These are phyloP conservation scores for Aureobasidium pullulans DNA, from an alignment of 2,329 filamentous ascomycete genomes.

Conservation along the genomic window DNA sequence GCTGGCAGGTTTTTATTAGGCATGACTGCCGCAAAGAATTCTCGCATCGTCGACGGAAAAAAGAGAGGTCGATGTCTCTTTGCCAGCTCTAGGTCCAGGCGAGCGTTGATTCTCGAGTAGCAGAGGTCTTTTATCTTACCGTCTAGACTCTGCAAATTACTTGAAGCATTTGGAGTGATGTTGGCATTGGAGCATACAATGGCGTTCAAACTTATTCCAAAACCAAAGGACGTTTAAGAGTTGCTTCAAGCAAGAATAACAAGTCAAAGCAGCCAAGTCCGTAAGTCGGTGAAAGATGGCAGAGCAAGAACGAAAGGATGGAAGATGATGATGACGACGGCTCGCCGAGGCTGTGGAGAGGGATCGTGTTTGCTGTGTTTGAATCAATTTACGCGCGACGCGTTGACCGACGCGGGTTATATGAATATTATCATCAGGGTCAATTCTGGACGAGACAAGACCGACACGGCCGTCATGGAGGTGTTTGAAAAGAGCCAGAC, in stretches of 20 bases:
- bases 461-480: constrained; percentile 18
- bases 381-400: constrained; percentile 9
- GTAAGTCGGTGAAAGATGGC: neutral
- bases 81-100: too few species aligned
- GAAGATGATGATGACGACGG: neutral
- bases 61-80: too few species aligned
- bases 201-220: constrained; percentile 49
- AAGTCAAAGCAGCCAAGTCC: neutral
- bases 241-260: neutral
- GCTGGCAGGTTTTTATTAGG: too few species aligned
- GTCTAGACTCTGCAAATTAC: constrained; percentile 95
- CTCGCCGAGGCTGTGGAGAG: constrained; percentile 3
- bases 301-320: neutral
- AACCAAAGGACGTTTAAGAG: neutral
- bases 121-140: constrained; percentile 44
- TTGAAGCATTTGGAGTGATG: constrained; percentile 68
- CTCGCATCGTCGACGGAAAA: too few species aligned
- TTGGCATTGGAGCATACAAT: constrained; percentile 38
- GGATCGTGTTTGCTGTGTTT: constrained; percentile 3
- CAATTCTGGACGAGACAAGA: neutral
- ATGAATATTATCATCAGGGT: neutral
- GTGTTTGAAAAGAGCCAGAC: constrained; percentile 26
- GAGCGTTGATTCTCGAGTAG: too few species aligned
- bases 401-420: neutral
- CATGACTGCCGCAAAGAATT: too few species aligned